A percentile compares a stretch with the other conserved stretches of the same genome.
Conservation (phyloP, 2,329 filamentous ascomycete genomes). For the Sporothrix curviconia region DNA sequence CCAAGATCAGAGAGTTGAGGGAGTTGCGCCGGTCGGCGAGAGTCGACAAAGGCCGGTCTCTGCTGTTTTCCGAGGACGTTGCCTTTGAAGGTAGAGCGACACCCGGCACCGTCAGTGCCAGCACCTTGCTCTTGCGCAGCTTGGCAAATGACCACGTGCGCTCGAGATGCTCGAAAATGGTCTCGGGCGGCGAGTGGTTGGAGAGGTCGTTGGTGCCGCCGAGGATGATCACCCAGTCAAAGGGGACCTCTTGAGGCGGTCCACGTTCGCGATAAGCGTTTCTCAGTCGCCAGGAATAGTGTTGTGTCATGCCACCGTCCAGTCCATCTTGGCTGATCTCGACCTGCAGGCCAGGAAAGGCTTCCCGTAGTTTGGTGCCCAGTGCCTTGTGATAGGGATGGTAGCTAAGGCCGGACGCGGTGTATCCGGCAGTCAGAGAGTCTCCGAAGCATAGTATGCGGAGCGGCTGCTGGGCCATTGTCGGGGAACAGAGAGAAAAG, state of each 20-base stretch:
- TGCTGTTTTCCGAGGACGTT: no score
- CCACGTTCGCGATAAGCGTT: neutral
- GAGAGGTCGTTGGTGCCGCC: constrained; percentile 61
- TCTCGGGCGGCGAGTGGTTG: constrained; percentile 29
- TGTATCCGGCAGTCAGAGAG: constrained; percentile 55
- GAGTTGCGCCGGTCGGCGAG: constrained; percentile 36
- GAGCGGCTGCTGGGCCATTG: constrained; percentile 30
- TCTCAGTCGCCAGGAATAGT: constrained; percentile 23
- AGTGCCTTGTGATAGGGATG: constrained; percentile 51
- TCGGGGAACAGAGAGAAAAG: neutral
- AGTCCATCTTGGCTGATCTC: constrained; percentile 25
- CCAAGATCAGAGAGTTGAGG: constrained; percentile 49
- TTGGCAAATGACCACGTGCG: constrained; percentile 46
- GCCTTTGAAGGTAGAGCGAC: constrained; percentile 24
- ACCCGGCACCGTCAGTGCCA: constrained; percentile 59
- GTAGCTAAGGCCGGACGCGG: constrained; percentile 32
- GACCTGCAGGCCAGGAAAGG: constrained; percentile 31
- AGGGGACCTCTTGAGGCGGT: constrained; percentile 24
- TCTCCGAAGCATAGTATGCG: constrained; percentile 59
- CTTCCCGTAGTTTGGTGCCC: constrained; percentile 35
- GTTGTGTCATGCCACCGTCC: constrained; percentile 22
- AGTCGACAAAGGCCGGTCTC: constrained; percentile 18
- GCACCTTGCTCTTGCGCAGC: constrained; percentile 44
- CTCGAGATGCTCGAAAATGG: constrained; percentile 44
- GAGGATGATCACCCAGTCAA: constrained; percentile 57